Evolutionary conservation across 805 yeast genomes (phyloP).

Genomic region (Spathaspora girioi): DNA sequence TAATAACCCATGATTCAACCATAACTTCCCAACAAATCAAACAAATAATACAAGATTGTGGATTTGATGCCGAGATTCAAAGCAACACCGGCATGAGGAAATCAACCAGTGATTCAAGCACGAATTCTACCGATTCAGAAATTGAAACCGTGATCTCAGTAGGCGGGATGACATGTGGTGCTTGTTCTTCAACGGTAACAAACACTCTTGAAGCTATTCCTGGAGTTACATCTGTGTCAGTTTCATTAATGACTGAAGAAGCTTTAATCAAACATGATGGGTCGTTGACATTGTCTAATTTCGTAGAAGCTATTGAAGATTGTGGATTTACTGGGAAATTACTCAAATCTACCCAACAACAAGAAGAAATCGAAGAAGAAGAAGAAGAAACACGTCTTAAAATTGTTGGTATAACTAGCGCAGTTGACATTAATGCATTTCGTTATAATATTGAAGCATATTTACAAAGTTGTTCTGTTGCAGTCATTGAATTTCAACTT

Average conservation of each 20-base stretch:
- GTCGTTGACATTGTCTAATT: conserved; percentile 23
- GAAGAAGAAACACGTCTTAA: conserved; percentile 28
- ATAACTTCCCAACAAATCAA: conserved; percentile 14
- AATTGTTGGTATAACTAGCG: conserved; percentile 28
- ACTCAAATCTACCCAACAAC: background rate
- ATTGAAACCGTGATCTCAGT: conserved; percentile 24
- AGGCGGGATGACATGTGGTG: conserved; percentile 88
- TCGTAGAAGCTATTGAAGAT: conserved; percentile 62
- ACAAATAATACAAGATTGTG: conserved; percentile 26
- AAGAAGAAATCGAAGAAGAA: conserved; percentile 8
- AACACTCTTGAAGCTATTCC: conserved; percentile 44
- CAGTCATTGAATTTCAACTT: conserved; percentile 18
- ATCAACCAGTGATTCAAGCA: background rate
- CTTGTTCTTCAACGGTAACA: conserved; percentile 72
- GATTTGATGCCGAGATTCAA: conserved; percentile 15
- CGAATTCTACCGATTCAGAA: too few species aligned
- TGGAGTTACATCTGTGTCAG: conserved; percentile 54
- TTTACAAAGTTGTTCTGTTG: conserved; percentile 27
- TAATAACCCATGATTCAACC: conserved; percentile 17
- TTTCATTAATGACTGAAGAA: conserved; percentile 74
- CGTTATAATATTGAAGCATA: conserved; percentile 40
- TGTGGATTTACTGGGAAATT: conserved; percentile 36
- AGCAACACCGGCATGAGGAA: background rate
- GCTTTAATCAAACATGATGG: conserved; percentile 55
- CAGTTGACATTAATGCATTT: conserved; percentile 23